Evolutionary conservation across 1,284 basidiomycete genomes (phyloP), one percentile per base, ranked within the genome.

Genomic region (Sphagnurus paluster): DNA sequence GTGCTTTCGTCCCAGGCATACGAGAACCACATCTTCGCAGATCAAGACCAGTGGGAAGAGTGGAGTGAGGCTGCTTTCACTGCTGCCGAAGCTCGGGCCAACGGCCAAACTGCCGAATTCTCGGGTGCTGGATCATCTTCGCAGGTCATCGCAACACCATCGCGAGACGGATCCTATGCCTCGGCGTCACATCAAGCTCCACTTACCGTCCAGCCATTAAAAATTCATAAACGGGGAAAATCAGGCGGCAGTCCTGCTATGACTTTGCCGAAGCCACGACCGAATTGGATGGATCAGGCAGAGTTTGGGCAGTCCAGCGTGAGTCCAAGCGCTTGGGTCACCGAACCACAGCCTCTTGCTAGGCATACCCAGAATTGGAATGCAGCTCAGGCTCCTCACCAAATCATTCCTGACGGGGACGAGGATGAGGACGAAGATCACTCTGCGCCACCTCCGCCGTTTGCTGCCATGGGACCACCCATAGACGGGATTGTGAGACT

Each of bases 41-140:
- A 67, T 39, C 66, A 68, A 38, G 73, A 76, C n/a, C 70, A 70
- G 43, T 79, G 74, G 70, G 71, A 76, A 52, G 62, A 67, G 39
- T 80, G 78, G 70, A 71, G 79, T 54, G 75, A 75, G 34, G 62
- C 61, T 28, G 62, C 57, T 6, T 79, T 76, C 52, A 56, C 60
- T 13, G 58, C 56, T 39, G 53, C 54, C 19, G 48, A 44, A 39
- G 48, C 44, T 21, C 44, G 39, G 23, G 36, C 10, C 34, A 39
- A 14, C 13, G 6, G 17, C 21, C 14, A 17, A 2, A 24, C 7
- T 40, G 11, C 16, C 19, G 24, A 37, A 8, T 23, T 5, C n/a
- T 33, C 35, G 33, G 32, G 28, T 32, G 28, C 34, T 19, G 45
- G 37, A 37, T 46, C 54, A 23, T 49, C 45, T 25, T 19, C 25